A percentile compares a stretch with the other conserved stretches of the same genome.
Conservation (phyloP, 257 asterid genomes). For the Leonotis leonurus region DNA sequence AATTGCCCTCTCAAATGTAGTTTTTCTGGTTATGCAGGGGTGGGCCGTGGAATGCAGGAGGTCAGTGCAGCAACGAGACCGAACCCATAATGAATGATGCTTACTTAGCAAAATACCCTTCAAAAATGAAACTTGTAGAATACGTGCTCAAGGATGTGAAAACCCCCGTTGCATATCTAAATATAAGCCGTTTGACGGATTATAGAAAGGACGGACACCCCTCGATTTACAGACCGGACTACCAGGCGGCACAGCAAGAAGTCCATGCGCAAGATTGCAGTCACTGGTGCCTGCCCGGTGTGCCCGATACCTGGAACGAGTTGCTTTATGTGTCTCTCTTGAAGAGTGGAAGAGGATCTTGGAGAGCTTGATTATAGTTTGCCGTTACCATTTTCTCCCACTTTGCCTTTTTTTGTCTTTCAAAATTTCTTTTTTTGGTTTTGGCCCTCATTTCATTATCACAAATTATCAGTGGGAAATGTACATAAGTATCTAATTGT, state of each 20-base stretch:
- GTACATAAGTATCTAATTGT: neutral
- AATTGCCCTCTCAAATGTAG: no score
- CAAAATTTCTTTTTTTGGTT: neutral
- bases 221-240: slow-evolving; percentile 62
- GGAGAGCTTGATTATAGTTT: slow-evolving; percentile 27
- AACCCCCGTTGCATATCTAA: slow-evolving; percentile 55
- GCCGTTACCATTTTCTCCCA: neutral
- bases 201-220: slow-evolving; percentile 86
- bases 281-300: slow-evolving; percentile 98
- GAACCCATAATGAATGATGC: slow-evolving; percentile 58
- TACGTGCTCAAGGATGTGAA: slow-evolving; percentile 51
- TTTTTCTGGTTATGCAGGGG: slow-evolving; percentile 50
- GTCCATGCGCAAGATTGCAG: slow-evolving; percentile 82
- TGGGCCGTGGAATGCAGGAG: slow-evolving; percentile 93
- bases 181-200: slow-evolving; percentile 78
- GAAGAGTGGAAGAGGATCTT: slow-evolving; percentile 46
- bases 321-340: slow-evolving; percentile 68
- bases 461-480: neutral
- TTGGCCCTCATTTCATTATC: neutral
- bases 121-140: slow-evolving; percentile 69
- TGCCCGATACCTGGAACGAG: slow-evolving; percentile 95
- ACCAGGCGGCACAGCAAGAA: slow-evolving; percentile 36
- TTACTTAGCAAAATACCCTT: slow-evolving; percentile 58
- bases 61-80: slow-evolving; percentile 72
- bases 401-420: neutral